Conservation (phyloP, 805 yeast species). For the Cyberlindnera maclurae region DNA sequence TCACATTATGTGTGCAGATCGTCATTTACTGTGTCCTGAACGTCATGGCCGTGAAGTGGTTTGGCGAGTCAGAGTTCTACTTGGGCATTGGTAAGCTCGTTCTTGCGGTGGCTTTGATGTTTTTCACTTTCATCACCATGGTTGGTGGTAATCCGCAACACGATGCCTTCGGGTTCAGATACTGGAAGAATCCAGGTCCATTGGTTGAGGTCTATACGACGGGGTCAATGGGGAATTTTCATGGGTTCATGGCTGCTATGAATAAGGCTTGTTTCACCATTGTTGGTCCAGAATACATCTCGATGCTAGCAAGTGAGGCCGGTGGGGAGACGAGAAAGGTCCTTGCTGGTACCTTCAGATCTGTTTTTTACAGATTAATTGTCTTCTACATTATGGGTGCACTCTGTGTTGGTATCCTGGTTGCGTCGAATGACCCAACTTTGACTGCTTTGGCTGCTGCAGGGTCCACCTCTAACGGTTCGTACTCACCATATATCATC, state of each 20-base stretch:
- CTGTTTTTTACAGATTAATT: conserved; percentile 55
- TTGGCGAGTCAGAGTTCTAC: conserved; percentile 47
- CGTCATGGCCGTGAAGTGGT: conserved; percentile 46
- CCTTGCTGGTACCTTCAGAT: conserved; percentile 65
- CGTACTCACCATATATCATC: conserved; percentile 50
- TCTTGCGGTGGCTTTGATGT: conserved; percentile 55
- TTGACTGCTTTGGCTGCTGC: conserved; percentile 46
- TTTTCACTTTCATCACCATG: conserved; percentile 72
- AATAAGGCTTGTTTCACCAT: conserved; percentile 68
- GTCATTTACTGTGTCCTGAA: conserved; percentile 47
- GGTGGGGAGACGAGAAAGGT: conserved; percentile 64
- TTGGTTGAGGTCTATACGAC: conserved; percentile 48
- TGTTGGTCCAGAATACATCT: conserved; percentile 78
- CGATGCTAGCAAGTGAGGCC: conserved; percentile 80
- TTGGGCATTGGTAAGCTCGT: conserved; percentile 66
- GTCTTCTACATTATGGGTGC: conserved; percentile 61
- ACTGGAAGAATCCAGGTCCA: conserved; percentile 41
- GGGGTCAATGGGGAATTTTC: conserved; percentile 56
- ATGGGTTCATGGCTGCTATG: conserved; percentile 67
- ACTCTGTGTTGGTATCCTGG: conserved; percentile 56
- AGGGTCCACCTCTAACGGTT: conserved; percentile 49
- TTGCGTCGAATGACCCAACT: conserved; percentile 53
- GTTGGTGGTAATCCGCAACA: conserved; percentile 76
- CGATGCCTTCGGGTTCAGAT: conserved; percentile 52
- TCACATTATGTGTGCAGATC: conserved; percentile 40